These are phyloP conservation scores for Pichia exigua DNA, from an alignment of 805 yeast species.

Conservation along the genomic window DNA sequence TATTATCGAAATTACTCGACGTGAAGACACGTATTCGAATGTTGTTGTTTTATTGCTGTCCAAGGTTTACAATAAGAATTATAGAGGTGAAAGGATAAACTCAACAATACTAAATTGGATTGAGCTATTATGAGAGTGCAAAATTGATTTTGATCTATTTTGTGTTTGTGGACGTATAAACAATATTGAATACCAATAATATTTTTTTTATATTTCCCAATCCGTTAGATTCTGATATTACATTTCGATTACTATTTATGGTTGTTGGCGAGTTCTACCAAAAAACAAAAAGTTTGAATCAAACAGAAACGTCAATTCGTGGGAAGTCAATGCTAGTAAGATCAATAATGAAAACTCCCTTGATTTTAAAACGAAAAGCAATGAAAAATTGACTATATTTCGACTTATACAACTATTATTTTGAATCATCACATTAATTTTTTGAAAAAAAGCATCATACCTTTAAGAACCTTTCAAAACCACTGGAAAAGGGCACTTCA, in stretches of 20 bases:
- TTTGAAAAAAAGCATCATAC: background rate
- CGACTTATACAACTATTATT: conserved; percentile 1
- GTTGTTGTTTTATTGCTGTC: background rate
- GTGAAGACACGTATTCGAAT: background rate
- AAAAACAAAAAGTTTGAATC: conserved; percentile 3
- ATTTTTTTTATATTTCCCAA: background rate
- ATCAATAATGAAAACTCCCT: background rate
- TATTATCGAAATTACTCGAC: background rate
- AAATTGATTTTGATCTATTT: background rate
- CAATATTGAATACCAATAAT: background rate
- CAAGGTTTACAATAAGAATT: conserved; percentile 6
- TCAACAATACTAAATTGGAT: conserved; percentile 3
- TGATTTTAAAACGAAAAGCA: background rate
- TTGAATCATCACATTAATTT: background rate
- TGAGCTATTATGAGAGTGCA: conserved; percentile 5
- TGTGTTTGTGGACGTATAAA: background rate
- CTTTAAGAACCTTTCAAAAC: background rate
- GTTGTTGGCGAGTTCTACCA: conserved; percentile 6
- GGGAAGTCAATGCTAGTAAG: background rate
- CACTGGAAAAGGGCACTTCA: conserved; percentile 4
- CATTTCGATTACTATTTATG: conserved; percentile 8
- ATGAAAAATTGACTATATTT: background rate
- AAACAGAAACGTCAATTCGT: background rate
- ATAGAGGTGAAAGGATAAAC: conserved; percentile 5
- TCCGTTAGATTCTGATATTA: background rate